phyloP scores from a whole-genome alignment of 2,329 filamentous ascomycete species.

The Clonostachys sp. region DNA sequence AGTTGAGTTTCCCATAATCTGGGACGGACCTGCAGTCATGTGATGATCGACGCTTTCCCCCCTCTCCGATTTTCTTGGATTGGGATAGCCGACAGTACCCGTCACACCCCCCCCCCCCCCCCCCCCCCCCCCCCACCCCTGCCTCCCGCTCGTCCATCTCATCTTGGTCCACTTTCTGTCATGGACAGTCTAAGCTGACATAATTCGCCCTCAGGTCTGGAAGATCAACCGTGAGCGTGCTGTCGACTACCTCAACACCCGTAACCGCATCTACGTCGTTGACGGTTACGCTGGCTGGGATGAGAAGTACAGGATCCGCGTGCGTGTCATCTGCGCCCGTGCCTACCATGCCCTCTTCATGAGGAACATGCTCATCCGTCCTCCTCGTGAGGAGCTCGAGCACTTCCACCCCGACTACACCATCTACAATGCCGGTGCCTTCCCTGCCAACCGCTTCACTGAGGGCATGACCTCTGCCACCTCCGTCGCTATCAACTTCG shows the following conservation, averaged over 20 bases:
- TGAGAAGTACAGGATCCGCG: constrained; percentile 94
- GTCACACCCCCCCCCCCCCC: too few relatives aligned
- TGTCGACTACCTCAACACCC: constrained; percentile 97
- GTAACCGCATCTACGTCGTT: constrained; percentile 97
- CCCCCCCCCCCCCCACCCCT: too few relatives aligned
- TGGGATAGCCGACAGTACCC: too few relatives aligned
- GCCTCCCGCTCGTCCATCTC: too few relatives aligned
- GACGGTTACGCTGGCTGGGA: constrained; percentile 99
- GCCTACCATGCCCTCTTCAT: constrained; percentile 99
- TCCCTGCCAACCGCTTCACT: constrained; percentile 97
- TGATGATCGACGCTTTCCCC: too few relatives aligned
- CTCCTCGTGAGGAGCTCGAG: constrained; percentile 84
- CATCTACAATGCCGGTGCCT: constrained; percentile 98
- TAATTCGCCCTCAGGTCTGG: constrained; percentile 71
- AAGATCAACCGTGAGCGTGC: constrained; percentile 99
- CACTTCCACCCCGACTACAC: constrained; percentile 99
- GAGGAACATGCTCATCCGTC: constrained; percentile 99
- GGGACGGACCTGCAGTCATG: too few relatives aligned
- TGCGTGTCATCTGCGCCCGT: constrained; percentile 96
- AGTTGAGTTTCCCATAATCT: too few relatives aligned
- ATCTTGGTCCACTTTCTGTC: too few relatives aligned
- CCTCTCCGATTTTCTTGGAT: too few relatives aligned
- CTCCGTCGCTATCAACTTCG: constrained; percentile 98
- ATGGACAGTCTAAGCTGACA: constrained; percentile 15
- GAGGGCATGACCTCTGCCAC: constrained; percentile 98